Evolutionary conservation across 345 rosid species (phyloP), one percentile per base, ranked within the genome.

Genomic region (Rhizophora mangle): DNA sequence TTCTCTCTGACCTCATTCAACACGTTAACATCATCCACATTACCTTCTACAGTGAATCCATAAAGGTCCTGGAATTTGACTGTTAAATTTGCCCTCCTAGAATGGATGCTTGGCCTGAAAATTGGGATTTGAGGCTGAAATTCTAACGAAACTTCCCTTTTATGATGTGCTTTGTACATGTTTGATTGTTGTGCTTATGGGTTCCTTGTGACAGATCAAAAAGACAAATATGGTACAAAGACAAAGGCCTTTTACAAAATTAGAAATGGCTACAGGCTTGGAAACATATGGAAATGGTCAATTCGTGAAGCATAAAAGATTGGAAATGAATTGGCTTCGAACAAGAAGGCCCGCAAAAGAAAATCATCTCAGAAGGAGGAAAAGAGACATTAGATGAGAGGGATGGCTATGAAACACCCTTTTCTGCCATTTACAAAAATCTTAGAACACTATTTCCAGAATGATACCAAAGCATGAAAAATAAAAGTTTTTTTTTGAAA

Each of bases 51-150:
- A 16, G 90, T 88, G 79, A 96, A 96, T 0, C 95, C 93, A 71
- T 96, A 96, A 8, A 92, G 79, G 85, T 96, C 99, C 54, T 96
- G 98, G 72, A 96, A 96, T 75, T 92, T 96, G 13, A 96, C 99
- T 6, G 83, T 74, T 47, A 96, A 68, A 79, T 90, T 92, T 31
- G 97, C 98, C 82, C 98, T 85, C 73, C 98, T 79, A 0, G 99
- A 83, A 82, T 96, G 98, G 79, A 96, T 96, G 79, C 98, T 96
- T 6, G 97, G 99, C 74, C 97, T 84, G 79, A 96, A 83, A 73
- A 86, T 81, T 46, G 90, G 89, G 70, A 90, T 78, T 82, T 90
- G 98, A 19, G 90, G 78, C 74, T 88, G 96, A 2, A 88, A 73
- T 65, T 90, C 97, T 29, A 89, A 68, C 20, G 93, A 78, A 43